A percentile compares a stretch with the other conserved stretches of the same genome.
Evolutionary conservation across 2,329 filamentous ascomycete species (phyloP).

Genomic region (Cladobotryum protrusum): DNA sequence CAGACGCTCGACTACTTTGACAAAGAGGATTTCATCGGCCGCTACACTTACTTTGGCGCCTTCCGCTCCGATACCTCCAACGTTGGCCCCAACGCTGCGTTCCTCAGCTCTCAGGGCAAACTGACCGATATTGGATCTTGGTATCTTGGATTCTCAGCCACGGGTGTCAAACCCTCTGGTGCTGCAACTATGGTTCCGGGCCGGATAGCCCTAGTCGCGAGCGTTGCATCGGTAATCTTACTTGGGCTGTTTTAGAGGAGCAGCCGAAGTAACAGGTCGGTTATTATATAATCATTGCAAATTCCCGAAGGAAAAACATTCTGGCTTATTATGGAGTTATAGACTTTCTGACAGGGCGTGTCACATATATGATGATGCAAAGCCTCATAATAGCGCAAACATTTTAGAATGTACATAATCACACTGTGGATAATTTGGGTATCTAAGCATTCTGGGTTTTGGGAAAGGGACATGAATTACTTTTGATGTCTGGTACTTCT

Average conservation of each 20-base stretch:
- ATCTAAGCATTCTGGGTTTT: no score
- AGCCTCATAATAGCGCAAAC: no score
- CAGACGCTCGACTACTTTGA: conserved; percentile 61
- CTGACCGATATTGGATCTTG: conserved; percentile 71
- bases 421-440: no score
- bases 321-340: no score
- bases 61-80: conserved; percentile 67
- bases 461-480: no score
- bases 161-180: conserved; percentile 35
- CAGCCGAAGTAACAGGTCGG: not conserved
- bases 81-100: conserved; percentile 64
- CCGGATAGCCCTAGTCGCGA: not conserved
- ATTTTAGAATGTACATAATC: no score
- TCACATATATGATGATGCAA: no score
- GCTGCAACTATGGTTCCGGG: conserved; percentile 6
- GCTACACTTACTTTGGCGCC: conserved; percentile 70
- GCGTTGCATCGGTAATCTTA: not conserved
- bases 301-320: no score
- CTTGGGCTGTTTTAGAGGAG: conserved; percentile 5
- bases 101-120: conserved; percentile 61
- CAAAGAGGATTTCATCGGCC: conserved; percentile 45
- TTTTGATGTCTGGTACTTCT: no score
- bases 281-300: no score
- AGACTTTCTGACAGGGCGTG: no score
- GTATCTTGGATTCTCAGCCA: conserved; percentile 59